Evolutionary conservation across 495 filamentous ascomycete genomes (phyloP).

Genomic region (Penicillium steckii): DNA sequence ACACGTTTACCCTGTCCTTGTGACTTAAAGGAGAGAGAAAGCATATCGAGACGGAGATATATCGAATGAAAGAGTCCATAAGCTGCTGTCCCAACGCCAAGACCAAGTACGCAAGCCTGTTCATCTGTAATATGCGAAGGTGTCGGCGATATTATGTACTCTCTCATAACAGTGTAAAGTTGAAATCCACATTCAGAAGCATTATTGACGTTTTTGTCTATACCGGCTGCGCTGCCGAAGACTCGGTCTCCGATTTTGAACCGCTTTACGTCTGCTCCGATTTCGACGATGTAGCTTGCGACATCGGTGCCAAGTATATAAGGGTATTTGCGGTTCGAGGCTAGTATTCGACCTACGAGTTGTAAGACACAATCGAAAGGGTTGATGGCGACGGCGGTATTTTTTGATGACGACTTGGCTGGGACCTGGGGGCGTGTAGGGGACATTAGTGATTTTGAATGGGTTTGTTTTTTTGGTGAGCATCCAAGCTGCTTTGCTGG

Average conservation of each 20-base stretch:
- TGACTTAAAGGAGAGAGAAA: slow-evolving; percentile 16
- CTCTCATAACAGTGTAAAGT: slow-evolving; percentile 34
- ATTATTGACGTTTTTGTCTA: slow-evolving; percentile 1
- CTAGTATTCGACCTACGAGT: slow-evolving; percentile 15
- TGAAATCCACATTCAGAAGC: slow-evolving; percentile 28
- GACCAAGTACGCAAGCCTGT: slow-evolving; percentile 44
- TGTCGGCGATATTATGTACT: slow-evolving; percentile 18
- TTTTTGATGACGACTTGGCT: slow-evolving; percentile 38
- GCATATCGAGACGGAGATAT: slow-evolving; percentile 41
- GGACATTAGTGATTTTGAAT: not conserved
- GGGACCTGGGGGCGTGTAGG: not conserved
- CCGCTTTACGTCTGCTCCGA: slow-evolving; percentile 36
- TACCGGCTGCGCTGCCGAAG: slow-evolving; percentile 3
- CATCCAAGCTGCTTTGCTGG: not conserved
- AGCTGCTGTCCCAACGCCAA: slow-evolving; percentile 51
- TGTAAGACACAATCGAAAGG: slow-evolving; percentile 50
- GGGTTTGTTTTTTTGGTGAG: not conserved
- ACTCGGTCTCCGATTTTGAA: slow-evolving; percentile 25
- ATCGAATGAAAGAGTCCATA: slow-evolving; percentile 49
- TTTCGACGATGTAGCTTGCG: slow-evolving; percentile 50
- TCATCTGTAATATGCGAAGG: slow-evolving; percentile 31
- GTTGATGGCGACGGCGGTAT: slow-evolving; percentile 45
- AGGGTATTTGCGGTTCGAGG: slow-evolving; percentile 40
- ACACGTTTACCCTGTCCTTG: slow-evolving; percentile 28
- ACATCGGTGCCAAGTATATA: slow-evolving; percentile 54